phyloP scores from a whole-genome alignment of 208 protist species.

The Leishmania tropica region DNA sequence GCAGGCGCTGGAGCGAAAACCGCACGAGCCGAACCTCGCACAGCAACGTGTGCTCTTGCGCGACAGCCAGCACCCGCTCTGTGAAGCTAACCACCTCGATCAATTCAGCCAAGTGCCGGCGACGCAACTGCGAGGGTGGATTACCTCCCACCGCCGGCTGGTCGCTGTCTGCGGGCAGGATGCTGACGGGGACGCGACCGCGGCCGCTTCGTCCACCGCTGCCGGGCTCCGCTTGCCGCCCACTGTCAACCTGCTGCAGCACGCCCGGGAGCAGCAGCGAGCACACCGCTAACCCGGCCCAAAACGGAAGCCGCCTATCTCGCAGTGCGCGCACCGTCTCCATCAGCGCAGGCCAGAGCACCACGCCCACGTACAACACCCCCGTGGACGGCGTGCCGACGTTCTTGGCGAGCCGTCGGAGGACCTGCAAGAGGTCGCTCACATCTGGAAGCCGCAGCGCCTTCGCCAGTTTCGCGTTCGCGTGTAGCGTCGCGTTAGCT shows the following conservation, averaged over 20 bases:
- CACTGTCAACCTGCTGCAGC: slow-evolving; percentile 30
- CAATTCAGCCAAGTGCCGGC: slow-evolving; percentile 16
- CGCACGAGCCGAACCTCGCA: slow-evolving; percentile 50
- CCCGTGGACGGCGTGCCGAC: slow-evolving; percentile 17
- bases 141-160: not conserved
- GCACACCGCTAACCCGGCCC: slow-evolving; percentile 67
- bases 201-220: not conserved
- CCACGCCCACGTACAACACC: slow-evolving; percentile 13
- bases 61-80: slow-evolving; percentile 41
- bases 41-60: slow-evolving; percentile 28
- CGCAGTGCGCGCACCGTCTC: slow-evolving; percentile 35
- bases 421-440: slow-evolving; percentile 34
- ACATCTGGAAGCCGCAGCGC: slow-evolving; percentile 33
- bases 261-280: slow-evolving; percentile 54
- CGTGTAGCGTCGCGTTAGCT: slow-evolving; percentile 38
- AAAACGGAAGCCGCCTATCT: slow-evolving; percentile 47
- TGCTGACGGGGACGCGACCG: not conserved
- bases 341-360: slow-evolving; percentile 29
- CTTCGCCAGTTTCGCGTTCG: slow-evolving; percentile 45
- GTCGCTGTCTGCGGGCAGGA: slow-evolving; percentile 1
- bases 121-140: not conserved
- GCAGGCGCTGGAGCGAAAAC: slow-evolving; percentile 34
- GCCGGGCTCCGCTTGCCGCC: not conserved
- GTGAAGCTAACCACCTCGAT: slow-evolving; percentile 32
- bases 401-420: slow-evolving; percentile 38